Percentiles rank a stretch among this genome's conserved stretches.
Evolutionary conservation across 2,329 filamentous ascomycete species (phyloP).

Genomic region (Alternaria solani): DNA sequence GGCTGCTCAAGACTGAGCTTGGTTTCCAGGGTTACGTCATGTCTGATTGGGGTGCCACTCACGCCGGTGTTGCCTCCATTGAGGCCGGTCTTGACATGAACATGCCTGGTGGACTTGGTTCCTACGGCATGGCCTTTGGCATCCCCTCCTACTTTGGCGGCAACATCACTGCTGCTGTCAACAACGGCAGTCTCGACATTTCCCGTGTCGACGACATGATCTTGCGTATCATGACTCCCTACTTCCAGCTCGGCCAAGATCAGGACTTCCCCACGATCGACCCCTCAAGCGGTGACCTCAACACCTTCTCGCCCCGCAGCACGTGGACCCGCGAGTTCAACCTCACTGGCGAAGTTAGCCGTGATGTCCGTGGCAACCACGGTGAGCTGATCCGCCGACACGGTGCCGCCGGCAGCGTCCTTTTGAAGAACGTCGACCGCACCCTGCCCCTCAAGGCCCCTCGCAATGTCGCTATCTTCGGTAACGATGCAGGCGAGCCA

Average conservation of each 20-base stretch:
- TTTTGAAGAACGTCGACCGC: conserved; percentile 60
- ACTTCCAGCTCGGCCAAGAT: conserved; percentile 56
- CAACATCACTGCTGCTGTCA: conserved; percentile 50
- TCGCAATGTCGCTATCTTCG: conserved; percentile 59
- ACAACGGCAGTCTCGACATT: conserved; percentile 53
- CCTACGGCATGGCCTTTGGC: conserved; percentile 43
- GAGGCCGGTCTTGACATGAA: conserved; percentile 60
- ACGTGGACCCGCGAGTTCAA: conserved; percentile 46
- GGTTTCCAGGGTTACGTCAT: conserved; percentile 59
- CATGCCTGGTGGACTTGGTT: conserved; percentile 48
- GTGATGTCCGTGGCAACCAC: conserved; percentile 54
- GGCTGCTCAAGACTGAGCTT: conserved; percentile 61
- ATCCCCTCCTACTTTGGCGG: conserved; percentile 55
- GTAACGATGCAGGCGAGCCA: conserved; percentile 57
- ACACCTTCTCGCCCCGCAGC: conserved; percentile 52
- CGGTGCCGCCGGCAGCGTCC: conserved; percentile 52
- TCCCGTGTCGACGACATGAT: conserved; percentile 58
- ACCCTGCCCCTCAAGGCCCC: conserved; percentile 63
- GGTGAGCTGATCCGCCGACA: conserved; percentile 51
- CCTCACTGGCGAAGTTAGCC: conserved; percentile 44
- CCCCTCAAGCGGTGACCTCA: conserved; percentile 38
- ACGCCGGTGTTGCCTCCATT: conserved; percentile 53
- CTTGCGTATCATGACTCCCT: conserved; percentile 56
- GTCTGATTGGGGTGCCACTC: conserved; percentile 57
- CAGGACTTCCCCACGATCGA: conserved; percentile 52